Evolutionary conservation across 2,329 filamentous ascomycete genomes (phyloP), one percentile per base, ranked within the genome.

Genomic region (Rhynchosporium agropyri): DNA sequence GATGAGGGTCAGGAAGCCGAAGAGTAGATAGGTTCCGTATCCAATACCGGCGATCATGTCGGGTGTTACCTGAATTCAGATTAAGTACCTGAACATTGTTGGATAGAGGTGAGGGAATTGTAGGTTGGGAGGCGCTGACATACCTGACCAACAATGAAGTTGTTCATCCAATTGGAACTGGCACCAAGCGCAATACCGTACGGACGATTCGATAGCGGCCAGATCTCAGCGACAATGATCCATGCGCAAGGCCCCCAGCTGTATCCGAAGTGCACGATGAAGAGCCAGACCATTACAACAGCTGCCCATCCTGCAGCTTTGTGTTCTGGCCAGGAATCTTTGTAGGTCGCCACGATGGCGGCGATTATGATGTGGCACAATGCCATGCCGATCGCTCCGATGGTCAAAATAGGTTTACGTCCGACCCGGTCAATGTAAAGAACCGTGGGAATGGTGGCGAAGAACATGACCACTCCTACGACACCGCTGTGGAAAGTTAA

Each of bases 181-280:
- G 87, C 87, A 15, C 87, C 89, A 0, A 92, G 77, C 0, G 89
- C 81, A 12, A 89, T 88, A 46, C 89, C 89, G 64, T 91, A 90
- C 0, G 89, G 83, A 2, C 89, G 82, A 9, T 85, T 86, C 63
- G 83, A 87, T 4, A 91, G 76, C 0, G 89, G 89, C 86, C 87
- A 92, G 48, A 92, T 85, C 75, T 92, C 89, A 2, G 88, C 84
- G 0, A 91, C 83, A 61, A 92, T 80, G 64, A 91, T 89, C 89
- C 89, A 92, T 0, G 86, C 83, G 69, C 85, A 88, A 2, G 89
- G 89, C 0, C 89, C 88, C 89, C 89, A 92, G 0, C 83, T 86
- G 73, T 90, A 91, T 36, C 87, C 90, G 70, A 92, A 92, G 74
- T 89, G 84, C 36, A 90, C 79, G 33, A 90, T 85, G 67, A 90